phyloP scores from a whole-genome alignment of 768 basidiomycete genomes.

The Tulasnella sp. region DNA sequence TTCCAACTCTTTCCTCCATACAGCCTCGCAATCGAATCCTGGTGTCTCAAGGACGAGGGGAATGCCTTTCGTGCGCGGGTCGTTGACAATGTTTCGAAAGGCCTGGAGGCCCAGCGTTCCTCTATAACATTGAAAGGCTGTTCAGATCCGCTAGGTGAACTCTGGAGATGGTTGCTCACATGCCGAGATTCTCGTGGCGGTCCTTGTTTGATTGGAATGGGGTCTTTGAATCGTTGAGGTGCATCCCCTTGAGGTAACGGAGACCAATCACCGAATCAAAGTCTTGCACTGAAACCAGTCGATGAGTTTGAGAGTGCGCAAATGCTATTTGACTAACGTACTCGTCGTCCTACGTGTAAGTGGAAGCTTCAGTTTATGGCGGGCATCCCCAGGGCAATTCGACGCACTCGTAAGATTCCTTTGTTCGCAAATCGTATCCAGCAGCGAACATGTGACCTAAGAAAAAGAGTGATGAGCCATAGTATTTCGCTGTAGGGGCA shows the following conservation, averaged over 20 bases:
- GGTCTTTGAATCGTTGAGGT: conserved; percentile 79
- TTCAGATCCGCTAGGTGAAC: background rate
- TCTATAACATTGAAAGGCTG: conserved; percentile 37
- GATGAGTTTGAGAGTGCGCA: background rate
- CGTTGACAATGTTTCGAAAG: conserved; percentile 64
- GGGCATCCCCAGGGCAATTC: conserved; percentile 29
- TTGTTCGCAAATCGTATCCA: conserved; percentile 75
- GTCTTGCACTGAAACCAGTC: conserved; percentile 45
- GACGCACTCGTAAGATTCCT: conserved; percentile 67
- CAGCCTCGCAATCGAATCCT: conserved; percentile 57
- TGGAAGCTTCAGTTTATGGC: background rate
- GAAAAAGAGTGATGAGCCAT: background rate
- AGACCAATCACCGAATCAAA: conserved; percentile 70
- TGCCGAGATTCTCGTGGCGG: conserved; percentile 78
- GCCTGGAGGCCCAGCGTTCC: conserved; percentile 61
- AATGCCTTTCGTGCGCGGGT: conserved; percentile 61
- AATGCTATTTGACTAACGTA: background rate
- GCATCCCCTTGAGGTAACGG: conserved; percentile 73
- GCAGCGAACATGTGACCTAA: conserved; percentile 76
- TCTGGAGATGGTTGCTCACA: conserved; percentile 45
- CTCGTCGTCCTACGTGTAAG: background rate
- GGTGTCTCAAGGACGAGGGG: conserved; percentile 84
- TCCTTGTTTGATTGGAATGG: conserved; percentile 63
- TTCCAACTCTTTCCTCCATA: conserved; percentile 71
- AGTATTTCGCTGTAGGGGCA: background rate